Percentiles rank a stretch among this genome's conserved stretches.
Evolutionary conservation across 768 basidiomycete genomes (phyloP).

Genomic region (Leccinum subgranulosum): DNA sequence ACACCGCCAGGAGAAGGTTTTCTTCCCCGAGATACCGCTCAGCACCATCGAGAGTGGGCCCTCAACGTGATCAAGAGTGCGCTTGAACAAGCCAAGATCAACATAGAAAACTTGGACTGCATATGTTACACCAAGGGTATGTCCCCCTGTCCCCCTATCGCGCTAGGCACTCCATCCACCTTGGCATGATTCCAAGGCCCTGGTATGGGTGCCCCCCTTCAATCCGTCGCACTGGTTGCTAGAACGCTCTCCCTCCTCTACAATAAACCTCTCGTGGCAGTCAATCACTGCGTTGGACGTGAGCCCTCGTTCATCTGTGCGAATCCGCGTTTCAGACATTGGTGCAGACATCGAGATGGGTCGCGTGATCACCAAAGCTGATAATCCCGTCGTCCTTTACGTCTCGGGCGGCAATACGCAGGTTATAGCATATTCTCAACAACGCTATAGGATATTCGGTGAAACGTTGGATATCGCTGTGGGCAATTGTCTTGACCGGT

Average conservation of each 20-base stretch:
- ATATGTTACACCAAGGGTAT: constrained; percentile 97
- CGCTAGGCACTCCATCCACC: not conserved
- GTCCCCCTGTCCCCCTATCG: constrained; percentile 7
- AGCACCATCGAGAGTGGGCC: constrained; percentile 94
- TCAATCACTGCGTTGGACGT: constrained; percentile 99
- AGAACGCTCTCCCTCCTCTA: constrained; percentile 86
- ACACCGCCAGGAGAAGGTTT: constrained; percentile 99
- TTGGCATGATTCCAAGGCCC: constrained; percentile 57
- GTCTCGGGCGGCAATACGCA: constrained; percentile 99
- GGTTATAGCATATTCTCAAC: constrained; percentile 97
- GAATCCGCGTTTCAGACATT: not conserved
- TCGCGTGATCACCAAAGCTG: constrained; percentile 88
- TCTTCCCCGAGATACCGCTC: constrained; percentile 90
- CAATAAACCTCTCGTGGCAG: constrained; percentile 89
- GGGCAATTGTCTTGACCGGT: constrained; percentile 96
- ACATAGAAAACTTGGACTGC: constrained; percentile 81
- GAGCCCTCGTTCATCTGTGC: constrained; percentile 27
- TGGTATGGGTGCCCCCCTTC: constrained; percentile 98
- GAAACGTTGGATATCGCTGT: constrained; percentile 99
- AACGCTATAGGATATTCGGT: constrained; percentile 97
- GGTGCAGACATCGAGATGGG: constrained; percentile 96
- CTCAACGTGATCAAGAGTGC: constrained; percentile 78
- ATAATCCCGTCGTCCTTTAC: constrained; percentile 94
- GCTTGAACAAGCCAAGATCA: constrained; percentile 60
- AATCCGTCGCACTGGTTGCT: constrained; percentile 92